Base-by-base conservation (phyloP, 305 asterid species). In the Withania somnifera region DNA sequence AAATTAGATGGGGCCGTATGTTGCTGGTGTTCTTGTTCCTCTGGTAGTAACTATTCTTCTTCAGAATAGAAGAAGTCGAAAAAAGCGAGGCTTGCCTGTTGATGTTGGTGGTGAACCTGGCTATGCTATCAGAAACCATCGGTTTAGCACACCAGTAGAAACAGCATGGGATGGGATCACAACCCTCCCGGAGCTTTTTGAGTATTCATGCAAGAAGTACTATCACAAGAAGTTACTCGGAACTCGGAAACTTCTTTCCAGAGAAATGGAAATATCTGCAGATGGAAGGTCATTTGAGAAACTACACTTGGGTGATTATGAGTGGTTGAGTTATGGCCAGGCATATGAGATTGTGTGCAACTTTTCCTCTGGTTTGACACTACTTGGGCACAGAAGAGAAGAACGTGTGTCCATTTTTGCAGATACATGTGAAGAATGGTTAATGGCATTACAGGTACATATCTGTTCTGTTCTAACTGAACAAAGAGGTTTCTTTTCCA, bases 341-440 rank as follows among this genome's bases (percentile, higher is more conserved):
- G 91, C 88, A 67, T 97, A 92, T 85, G 94, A 92, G 84, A 73
- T 95, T 13, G 98, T 91, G 8, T 94, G 98, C 90, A 88, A 87
- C 82, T 92, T 97, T 79, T 87, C 98, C 34, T 94, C 98, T 78
- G 99, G 98, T 85, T 87, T 97, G 81, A 94, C 85, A 76, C 87
- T 91, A 78, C 94, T 97, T 58, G 99, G 99, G 83, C 98, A 97
- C 90, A 89, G 84, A 85, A 97, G 82, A 89, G 97, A 91, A 71
- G 99, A 97, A 83, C 96, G 97, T 50, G 98, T 84, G n/a, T 98
- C 98, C 53, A 93, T 97, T 67, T 97, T 94, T 91, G 98, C 99
- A 68, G 99, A 97, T 87, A 94, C 99, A 50, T 84, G 98, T 52
- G 93, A 91, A 83, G 98, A 97, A 88, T 97, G 99, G 99, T 91